Base-by-base conservation (phyloP, 75 land plant genomes). In the Pseudotsuga menziesii region DNA sequence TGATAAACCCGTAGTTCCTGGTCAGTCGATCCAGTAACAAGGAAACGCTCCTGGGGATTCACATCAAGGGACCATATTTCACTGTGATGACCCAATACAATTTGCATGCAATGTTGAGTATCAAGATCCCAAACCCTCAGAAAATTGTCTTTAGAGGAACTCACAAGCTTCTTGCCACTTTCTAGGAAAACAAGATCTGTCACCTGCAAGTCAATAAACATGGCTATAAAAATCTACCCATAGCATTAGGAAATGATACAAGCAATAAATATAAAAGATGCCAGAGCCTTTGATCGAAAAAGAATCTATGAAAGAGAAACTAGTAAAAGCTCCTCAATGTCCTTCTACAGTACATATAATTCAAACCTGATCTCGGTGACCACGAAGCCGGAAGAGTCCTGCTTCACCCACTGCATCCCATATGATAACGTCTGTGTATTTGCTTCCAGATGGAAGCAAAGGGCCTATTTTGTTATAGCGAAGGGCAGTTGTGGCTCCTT, bases 61-160 rank as follows among this genome's bases (percentile, higher is more conserved):
- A 91, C 90, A 80, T 91, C 94, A 8, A 97, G 75, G n/a, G 99
- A 93, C 99, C 99, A 97, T 58, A 97, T 88, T 76, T 96, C 99
- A 85, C 91, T 90, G 60, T 89, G 92, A 83, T 97, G 98, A 59
- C 96, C 91, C 76, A 91, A 77, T 57, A 97, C 71, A 44, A 88
- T 95, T 84, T 97, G 99, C 75, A 95, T 78, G 77, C 99, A 97
- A 58, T 89, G 78, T 79, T 97, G 96, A 29, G 90, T 87, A 52
- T 95, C 96, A 67, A 97, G 86, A 76, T 97, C 98, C 99, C 99
- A 97, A 23, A 97, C 96, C 35, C 93, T 85, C 48, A 97, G 73
- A 74, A 88, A 88, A 56, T 90, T 95, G 80, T 97, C 99, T 60
- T 97, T 97, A n/a, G 92, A 97, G 39, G 92, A 91, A 79, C 91